Evolutionary conservation across 1,139 yeast species (phyloP).

Genomic region (Kodamaea plutei): DNA sequence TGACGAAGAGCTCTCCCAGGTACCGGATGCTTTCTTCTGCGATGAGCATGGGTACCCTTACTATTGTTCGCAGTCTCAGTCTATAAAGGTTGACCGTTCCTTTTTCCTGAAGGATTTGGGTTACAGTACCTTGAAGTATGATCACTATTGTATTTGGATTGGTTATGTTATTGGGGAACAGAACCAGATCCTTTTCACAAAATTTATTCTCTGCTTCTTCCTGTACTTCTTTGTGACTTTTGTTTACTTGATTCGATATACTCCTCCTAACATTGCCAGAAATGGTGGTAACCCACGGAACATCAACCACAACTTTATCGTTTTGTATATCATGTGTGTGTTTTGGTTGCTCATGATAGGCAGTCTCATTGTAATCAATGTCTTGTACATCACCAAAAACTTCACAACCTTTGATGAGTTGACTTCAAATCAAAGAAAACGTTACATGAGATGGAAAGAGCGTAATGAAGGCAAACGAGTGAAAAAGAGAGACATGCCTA

Average conservation of each 20-base stretch:
- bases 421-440: slow-evolving; percentile 20
- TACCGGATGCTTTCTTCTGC: slow-evolving; percentile 53
- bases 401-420: slow-evolving; percentile 38
- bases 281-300: slow-evolving; percentile 12
- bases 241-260: slow-evolving; percentile 25
- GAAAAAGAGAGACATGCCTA: slow-evolving; percentile 16
- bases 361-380: slow-evolving; percentile 33
- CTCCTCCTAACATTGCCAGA: slow-evolving; percentile 20
- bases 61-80: slow-evolving; percentile 54
- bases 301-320: slow-evolving; percentile 46
- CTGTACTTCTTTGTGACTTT: slow-evolving; percentile 26
- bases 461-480: slow-evolving; percentile 10
- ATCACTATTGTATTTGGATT: slow-evolving; percentile 65
- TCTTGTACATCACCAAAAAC: slow-evolving; percentile 37
- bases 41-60: slow-evolving; percentile 58
- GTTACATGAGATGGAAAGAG: slow-evolving; percentile 20
- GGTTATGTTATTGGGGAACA: slow-evolving; percentile 54
- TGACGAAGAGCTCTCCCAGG: slow-evolving; percentile 18
- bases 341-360: slow-evolving; percentile 41
- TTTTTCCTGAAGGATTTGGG: slow-evolving; percentile 50
- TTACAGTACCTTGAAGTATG: slow-evolving; percentile 53
- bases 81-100: slow-evolving; percentile 50
- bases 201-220: slow-evolving; percentile 37
- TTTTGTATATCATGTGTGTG: slow-evolving; percentile 34
- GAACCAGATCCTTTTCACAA: slow-evolving; percentile 52